Conservation (phyloP, 805 yeast genomes). For the Candida nonsorbophila region DNA sequence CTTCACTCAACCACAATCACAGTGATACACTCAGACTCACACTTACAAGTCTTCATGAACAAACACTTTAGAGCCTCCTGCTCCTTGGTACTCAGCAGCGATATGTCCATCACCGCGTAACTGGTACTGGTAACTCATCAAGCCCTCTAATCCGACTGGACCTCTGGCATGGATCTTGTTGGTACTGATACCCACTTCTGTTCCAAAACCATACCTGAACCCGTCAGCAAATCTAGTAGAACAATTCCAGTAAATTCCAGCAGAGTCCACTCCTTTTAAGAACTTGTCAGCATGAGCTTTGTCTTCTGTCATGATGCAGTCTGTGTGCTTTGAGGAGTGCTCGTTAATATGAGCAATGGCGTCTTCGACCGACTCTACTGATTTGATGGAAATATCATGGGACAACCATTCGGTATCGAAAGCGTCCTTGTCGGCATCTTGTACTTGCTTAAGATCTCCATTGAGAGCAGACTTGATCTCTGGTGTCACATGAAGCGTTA, state of each 20-base stretch:
- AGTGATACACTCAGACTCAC: no score
- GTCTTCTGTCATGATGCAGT: conserved; percentile 78
- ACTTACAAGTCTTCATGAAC: conserved; percentile 64
- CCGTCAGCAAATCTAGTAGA: conserved; percentile 98
- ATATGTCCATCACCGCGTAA: conserved; percentile 90
- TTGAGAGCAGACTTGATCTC: conserved; percentile 36
- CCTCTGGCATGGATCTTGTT: conserved; percentile 98
- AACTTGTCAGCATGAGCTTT: conserved; percentile 69
- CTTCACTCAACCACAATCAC: no score
- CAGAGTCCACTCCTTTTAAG: conserved; percentile 82
- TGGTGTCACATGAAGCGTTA: conserved; percentile 63
- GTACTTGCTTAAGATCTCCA: conserved; percentile 29
- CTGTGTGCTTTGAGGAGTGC: conserved; percentile 97
- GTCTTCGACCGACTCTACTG: conserved; percentile 51
- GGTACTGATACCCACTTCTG: conserved; percentile 97
- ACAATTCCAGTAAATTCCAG: conserved; percentile 98
- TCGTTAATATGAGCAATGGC: conserved; percentile 85
- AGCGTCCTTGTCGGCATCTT: conserved; percentile 52
- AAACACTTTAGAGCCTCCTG: conserved; percentile 79
- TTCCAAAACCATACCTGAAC: conserved; percentile 95
- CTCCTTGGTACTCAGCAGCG: conserved; percentile 88
- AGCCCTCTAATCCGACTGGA: conserved; percentile 96
- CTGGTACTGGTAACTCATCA: conserved; percentile 93
- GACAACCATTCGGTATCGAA: conserved; percentile 83
- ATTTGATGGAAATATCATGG: conserved; percentile 71